These are phyloP conservation scores for Hyphopichia burtonii DNA, from an alignment of 1,139 yeast genomes.

Conservation along the genomic window DNA sequence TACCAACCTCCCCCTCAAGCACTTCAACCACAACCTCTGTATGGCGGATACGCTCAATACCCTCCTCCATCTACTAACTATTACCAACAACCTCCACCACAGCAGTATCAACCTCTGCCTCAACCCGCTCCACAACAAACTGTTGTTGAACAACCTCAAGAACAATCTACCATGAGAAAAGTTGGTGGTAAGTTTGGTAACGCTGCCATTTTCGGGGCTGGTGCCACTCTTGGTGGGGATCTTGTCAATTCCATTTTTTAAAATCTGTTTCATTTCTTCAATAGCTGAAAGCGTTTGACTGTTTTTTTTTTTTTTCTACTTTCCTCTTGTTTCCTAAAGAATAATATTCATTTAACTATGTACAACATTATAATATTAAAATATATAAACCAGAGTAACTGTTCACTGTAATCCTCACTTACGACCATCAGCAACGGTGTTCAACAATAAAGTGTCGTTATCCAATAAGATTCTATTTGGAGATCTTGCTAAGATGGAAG, in stretches of 20 bases:
- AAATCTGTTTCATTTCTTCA: conserved; percentile 7
- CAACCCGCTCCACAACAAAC: conserved; percentile 21
- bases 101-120: conserved; percentile 27
- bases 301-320: not conserved
- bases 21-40: conserved; percentile 30
- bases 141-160: conserved; percentile 22
- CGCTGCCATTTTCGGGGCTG: conserved; percentile 96
- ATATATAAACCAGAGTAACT: not conserved
- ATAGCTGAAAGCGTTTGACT: not conserved
- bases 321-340: not conserved
- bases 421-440: conserved; percentile 74
- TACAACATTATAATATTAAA: conserved; percentile 6
- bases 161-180: conserved; percentile 48
- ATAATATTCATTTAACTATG: conserved; percentile 6
- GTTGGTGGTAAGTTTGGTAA: conserved; percentile 86
- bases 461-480: conserved; percentile 92
- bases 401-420: conserved; percentile 8
- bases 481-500: conserved; percentile 75
- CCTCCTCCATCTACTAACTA: conserved; percentile 49
- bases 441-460: conserved; percentile 85
- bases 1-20: conserved; percentile 14
- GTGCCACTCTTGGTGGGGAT: conserved; percentile 92
- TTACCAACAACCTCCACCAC: conserved; percentile 27
- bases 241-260: conserved; percentile 81
- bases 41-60: conserved; percentile 48